phyloP scores from a whole-genome alignment of 202 grass and related monocot genomes.

The Sporobolus alterniflorus region DNA sequence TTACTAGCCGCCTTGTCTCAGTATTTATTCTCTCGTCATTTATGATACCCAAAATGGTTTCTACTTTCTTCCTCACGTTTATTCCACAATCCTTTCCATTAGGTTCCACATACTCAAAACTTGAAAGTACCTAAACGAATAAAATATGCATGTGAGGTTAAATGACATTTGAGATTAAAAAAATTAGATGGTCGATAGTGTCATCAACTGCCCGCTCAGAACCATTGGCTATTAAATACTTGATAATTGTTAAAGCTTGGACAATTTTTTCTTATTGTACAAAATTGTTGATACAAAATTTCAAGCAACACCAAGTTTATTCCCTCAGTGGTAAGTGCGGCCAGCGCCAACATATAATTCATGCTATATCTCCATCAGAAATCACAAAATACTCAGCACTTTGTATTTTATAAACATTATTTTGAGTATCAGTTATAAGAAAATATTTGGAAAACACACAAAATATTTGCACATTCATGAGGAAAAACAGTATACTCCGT shows the following conservation, averaged over 20 bases:
- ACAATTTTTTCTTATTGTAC: conserved; percentile 30
- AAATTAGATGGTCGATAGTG: conserved; percentile 72
- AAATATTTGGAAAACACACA: neutral
- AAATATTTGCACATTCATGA: no score
- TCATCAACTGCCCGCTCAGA: conserved; percentile 96
- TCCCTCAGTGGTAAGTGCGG: conserved; percentile 2
- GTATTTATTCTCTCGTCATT: conserved; percentile 98
- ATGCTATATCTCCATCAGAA: conserved; percentile 17
- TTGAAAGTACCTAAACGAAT: conserved; percentile 75
- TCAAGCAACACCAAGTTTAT: conserved; percentile 18
- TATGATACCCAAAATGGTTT: conserved; percentile 82
- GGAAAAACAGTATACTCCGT: no score
- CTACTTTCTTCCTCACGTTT: conserved; percentile 98
- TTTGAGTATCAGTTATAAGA: neutral
- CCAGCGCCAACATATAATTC: conserved; percentile 10
- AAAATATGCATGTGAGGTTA: conserved; percentile 10
- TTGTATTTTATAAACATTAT: conserved; percentile 34
- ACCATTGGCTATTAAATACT: conserved; percentile 98
- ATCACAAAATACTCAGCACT: conserved; percentile 56
- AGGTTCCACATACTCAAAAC: conserved; percentile 94
- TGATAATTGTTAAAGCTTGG: conserved; percentile 89
- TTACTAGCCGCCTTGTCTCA: conserved; percentile 88
- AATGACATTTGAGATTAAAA: conserved; percentile 17
- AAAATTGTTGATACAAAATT: conserved; percentile 31
- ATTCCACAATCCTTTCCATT: conserved; percentile 97